These are phyloP conservation scores for Aspergillus carlsbadensis DNA, from an alignment of 495 filamentous ascomycete genomes.

Conservation along the genomic window DNA sequence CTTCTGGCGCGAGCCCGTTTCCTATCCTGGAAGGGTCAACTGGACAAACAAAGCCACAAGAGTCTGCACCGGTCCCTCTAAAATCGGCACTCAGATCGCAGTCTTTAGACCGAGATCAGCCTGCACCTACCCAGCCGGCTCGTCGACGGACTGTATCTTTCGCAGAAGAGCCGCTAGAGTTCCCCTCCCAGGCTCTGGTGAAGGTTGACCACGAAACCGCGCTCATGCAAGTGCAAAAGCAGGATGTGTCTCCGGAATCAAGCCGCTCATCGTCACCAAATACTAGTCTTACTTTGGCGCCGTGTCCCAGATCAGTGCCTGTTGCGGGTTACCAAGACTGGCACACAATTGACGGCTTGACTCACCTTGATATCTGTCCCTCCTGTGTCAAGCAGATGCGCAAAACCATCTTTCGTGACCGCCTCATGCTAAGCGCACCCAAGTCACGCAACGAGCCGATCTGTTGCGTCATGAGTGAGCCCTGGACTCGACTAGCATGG, in stretches of 20 bases:
- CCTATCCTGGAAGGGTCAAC: not conserved
- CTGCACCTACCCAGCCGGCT: not conserved
- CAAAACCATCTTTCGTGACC: constrained; percentile 50
- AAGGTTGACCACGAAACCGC: constrained; percentile 7
- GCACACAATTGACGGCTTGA: constrained; percentile 59
- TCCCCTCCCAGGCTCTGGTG: constrained; percentile 4
- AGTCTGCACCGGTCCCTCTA: not conserved
- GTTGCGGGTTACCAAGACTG: constrained; percentile 58
- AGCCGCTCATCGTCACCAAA: constrained; percentile 18
- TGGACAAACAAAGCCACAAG: not conserved
- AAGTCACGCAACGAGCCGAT: constrained; percentile 40
- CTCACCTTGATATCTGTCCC: constrained; percentile 63
- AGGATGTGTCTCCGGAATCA: constrained; percentile 11
- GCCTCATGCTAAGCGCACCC: constrained; percentile 48
- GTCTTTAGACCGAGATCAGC: constrained; percentile 10
- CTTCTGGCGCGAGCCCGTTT: not conserved
- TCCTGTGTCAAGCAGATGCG: constrained; percentile 57
- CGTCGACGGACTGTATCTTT: constrained; percentile 28
- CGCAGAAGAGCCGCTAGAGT: constrained; percentile 16
- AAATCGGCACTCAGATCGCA: constrained; percentile 12
- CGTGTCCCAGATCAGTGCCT: constrained; percentile 53
- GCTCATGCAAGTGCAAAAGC: constrained; percentile 1
- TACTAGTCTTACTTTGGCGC: constrained; percentile 38
- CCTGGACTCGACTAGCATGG: constrained; percentile 70
- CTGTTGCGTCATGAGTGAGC: constrained; percentile 59